Evolutionary conservation across 2,329 filamentous ascomycete genomes (phyloP), one percentile per base, ranked within the genome.

Genomic region (Dothistroma pini): DNA sequence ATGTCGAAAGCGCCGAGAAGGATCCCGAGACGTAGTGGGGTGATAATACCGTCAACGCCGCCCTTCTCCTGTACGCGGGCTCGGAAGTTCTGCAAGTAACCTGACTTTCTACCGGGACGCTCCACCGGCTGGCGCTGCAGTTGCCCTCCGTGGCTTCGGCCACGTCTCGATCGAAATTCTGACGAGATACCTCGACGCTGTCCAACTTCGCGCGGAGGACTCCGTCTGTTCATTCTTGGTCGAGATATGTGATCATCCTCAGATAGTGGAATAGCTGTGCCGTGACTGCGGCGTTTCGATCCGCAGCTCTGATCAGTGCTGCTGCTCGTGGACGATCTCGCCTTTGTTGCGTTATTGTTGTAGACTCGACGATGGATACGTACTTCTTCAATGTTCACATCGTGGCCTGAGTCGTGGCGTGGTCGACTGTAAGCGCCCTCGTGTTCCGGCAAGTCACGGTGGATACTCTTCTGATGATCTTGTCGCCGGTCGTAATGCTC

Each of bases 1-100:
- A 66, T 61, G 21, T 66, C 64, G 44, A 66, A 64, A 19, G 57
- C 60, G n/a, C 62, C 64, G n/a, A 66, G 57, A 19, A 63, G 48
- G 6, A 64, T 56, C 19, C 64, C 62, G 22, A 66, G 58, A 7
- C 62, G 63, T 48, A 66, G 56, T 12, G 64, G 64, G 14, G 64
- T 66, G 32, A 64, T 59, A n/a, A 63, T 61, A 9, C 60, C 47
- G 5, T 62, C 60, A 3, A 62, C 25, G 14, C 57, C 57, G 19
- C 2, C 34, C 25, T 54, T 55, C 34, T 56, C 10, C 21, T 51
- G 48, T 7, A 29, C 48, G 11, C 22, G 22, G 29, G 22, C 14
- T n/a, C 11, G 22, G 21, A 51, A 2, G 12, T 14, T 29, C 11
- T 29, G 48, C 29, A 51, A 11, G 11, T 25, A 32, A 9, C 48